phyloP scores from a whole-genome alignment of 495 filamentous ascomycete genomes.

The Penicillium paxilli region DNA sequence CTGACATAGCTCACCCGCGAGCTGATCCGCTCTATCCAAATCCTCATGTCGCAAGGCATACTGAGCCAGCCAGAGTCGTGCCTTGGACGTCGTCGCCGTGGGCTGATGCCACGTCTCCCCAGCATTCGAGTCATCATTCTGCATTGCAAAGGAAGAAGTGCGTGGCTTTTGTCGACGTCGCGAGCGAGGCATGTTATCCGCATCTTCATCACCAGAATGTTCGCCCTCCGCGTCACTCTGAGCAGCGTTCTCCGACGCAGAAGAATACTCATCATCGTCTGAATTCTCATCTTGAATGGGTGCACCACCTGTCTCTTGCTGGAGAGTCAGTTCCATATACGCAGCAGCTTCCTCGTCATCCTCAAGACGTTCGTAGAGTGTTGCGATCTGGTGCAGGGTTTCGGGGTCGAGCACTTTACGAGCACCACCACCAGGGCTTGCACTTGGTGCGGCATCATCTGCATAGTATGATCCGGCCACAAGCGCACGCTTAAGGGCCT shows the following conservation, averaged over 20 bases:
- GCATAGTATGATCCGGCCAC: conserved; percentile 82
- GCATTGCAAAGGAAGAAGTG: conserved; percentile 40
- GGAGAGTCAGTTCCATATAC: conserved; percentile 94
- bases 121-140: conserved; percentile 49
- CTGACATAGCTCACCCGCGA: conserved; percentile 89
- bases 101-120: conserved; percentile 53
- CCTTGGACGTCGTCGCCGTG: conserved; percentile 85
- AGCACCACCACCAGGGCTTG: conserved; percentile 19
- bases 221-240: conserved; percentile 33
- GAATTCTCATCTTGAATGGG: conserved; percentile 30
- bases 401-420: conserved; percentile 79
- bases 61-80: conserved; percentile 89
- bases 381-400: conserved; percentile 83
- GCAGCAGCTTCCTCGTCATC: conserved; percentile 76
- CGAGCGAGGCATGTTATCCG: conserved; percentile 3
- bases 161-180: conserved; percentile 24
- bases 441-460: conserved; percentile 37
- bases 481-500: conserved; percentile 89
- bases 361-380: conserved; percentile 78
- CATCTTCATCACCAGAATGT: not conserved
- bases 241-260: conserved; percentile 17
- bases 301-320: conserved; percentile 71
- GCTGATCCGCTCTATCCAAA: conserved; percentile 70
- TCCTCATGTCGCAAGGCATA: conserved; percentile 75
- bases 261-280: conserved; percentile 32